Base-by-base conservation (phyloP, 768 basidiomycete genomes). In the Boletus rubroflammeus region DNA sequence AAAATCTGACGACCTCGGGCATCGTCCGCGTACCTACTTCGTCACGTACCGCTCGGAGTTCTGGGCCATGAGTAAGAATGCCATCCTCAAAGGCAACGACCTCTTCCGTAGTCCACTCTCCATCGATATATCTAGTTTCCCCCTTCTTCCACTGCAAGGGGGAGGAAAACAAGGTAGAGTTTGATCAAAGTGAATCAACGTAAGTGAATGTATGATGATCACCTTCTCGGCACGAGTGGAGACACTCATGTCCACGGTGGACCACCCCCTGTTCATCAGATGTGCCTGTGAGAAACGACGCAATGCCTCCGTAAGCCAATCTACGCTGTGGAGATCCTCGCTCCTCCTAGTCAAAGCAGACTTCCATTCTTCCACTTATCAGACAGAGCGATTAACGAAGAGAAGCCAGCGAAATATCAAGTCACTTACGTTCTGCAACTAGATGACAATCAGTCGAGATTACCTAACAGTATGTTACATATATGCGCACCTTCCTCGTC, bases 1-100 rank as follows among this genome's bases (percentile, higher is more conserved):
- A 93, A 70, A 85, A 92, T 17, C 90, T 81, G 28, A 93, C 90
- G 6, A 92, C 82, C 63, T 93, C 92, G 28, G 81, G 76, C 64
- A 91, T 79, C 0, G 84, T 75, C 52, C 90, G 76, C 3, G 84
- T 81, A 23, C 77, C 78, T 40, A 93, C 78, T 64, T 91, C 88
- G 28, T 90, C 87, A 47, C 84, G 76, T 25, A 92, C 86, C 5
- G 82, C 80, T 38, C 89, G 84, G 49, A 93, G 83, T 65, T 93
- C 91, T 13, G 90, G 86, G 29, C 88, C 88, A 59, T 90, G 81
- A n/a, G 75, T 72, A 45, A 74, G 62, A 44, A 92, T 86, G 5
- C 80, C 87, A 59, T 88, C 86, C 65, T 92, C 88, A 68, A 93
- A 93, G 3, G 83, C 82, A 19, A 80, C 78, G 17, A 82, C 68